Evolutionary conservation across 140 eudicot genomes (phyloP).

Genomic region (Oenanthe javanica): DNA sequence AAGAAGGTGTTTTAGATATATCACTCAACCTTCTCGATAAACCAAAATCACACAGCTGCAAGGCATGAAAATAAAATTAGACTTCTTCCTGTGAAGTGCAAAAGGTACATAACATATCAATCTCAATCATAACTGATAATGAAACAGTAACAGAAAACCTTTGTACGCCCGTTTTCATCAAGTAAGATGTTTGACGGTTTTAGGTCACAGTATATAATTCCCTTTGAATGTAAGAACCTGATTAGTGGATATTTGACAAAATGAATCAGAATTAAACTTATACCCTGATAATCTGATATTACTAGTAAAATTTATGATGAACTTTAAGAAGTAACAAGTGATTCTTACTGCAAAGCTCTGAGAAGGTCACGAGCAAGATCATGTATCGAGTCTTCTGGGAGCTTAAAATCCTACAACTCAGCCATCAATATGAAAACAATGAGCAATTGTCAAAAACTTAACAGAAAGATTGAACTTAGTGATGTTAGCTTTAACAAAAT

Average conservation of each 20-base stretch:
- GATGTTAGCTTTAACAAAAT: neutral
- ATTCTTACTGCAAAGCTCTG: constrained; percentile 75
- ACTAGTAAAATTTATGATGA: neutral
- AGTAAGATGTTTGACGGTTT: constrained; percentile 90
- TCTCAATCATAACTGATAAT: constrained; percentile 2
- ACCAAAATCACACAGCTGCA: constrained; percentile 94
- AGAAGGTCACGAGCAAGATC: constrained; percentile 83
- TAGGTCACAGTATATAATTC: constrained; percentile 82
- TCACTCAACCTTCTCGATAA: constrained; percentile 81
- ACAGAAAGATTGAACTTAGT: neutral
- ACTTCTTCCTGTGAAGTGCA: neutral
- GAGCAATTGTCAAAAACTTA: neutral
- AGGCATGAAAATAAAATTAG: constrained; percentile 12
- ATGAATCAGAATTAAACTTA: constrained; percentile 9
- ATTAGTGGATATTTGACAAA: constrained; percentile 8
- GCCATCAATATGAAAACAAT: constrained; percentile 12
- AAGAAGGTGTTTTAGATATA: constrained; percentile 69
- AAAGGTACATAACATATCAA: constrained; percentile 10
- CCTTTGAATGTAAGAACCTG: constrained; percentile 90
- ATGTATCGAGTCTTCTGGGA: constrained; percentile 93
- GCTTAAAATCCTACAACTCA: constrained; percentile 62
- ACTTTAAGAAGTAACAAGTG: constrained; percentile 20
- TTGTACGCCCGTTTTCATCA: constrained; percentile 91
- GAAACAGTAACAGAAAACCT: constrained; percentile 43
- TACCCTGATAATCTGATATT: neutral